Percentiles rank a stretch among this genome's conserved stretches.
phyloP scores from a whole-genome alignment of 2,329 filamentous ascomycete species.

The Juglanconis juglandina region DNA sequence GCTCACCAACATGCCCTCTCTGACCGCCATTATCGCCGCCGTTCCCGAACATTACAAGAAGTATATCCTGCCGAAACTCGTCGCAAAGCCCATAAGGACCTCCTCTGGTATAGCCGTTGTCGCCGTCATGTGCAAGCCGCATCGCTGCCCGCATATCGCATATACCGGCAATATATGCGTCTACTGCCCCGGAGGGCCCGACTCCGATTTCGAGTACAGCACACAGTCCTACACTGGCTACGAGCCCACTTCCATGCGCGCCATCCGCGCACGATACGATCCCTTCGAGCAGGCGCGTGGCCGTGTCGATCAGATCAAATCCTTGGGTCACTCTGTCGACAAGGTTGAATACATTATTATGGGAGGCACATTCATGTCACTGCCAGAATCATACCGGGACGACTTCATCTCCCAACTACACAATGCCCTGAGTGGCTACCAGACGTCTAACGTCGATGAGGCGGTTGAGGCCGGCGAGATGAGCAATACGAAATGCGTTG shows the following conservation, averaged over 20 bases:
- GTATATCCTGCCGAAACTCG: slow-evolving; percentile 92
- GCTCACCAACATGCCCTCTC: slow-evolving; percentile 78
- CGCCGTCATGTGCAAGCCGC: slow-evolving; percentile 99
- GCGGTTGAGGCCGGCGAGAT: slow-evolving; percentile 91
- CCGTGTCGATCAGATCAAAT: slow-evolving; percentile 93
- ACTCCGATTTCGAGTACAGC: slow-evolving; percentile 98
- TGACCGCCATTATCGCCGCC: slow-evolving; percentile 95
- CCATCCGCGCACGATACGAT: slow-evolving; percentile 93
- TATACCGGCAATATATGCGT: slow-evolving; percentile 99
- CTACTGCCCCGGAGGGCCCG: slow-evolving; percentile 94
- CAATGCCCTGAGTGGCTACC: slow-evolving; percentile 94
- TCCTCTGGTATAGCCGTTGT: slow-evolving; percentile 97
- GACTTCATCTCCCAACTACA: slow-evolving; percentile 94
- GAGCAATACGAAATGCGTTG: slow-evolving; percentile 96
- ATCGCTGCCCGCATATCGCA: slow-evolving; percentile 94
- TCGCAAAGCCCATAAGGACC: slow-evolving; percentile 94
- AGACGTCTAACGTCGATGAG: slow-evolving; percentile 91
- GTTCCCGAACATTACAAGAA: slow-evolving; percentile 99
- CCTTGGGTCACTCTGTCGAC: slow-evolving; percentile 92
- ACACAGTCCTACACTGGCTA: slow-evolving; percentile 99
- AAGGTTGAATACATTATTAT: slow-evolving; percentile 99
- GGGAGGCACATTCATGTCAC: slow-evolving; percentile 98
- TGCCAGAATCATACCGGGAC: slow-evolving; percentile 83
- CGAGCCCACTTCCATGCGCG: slow-evolving; percentile 97
- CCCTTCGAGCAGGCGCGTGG: slow-evolving; percentile 96